Evolutionary conservation across 495 filamentous ascomycete genomes (phyloP), one percentile per base, ranked within the genome.

Genomic region (Penicillium silybi): DNA sequence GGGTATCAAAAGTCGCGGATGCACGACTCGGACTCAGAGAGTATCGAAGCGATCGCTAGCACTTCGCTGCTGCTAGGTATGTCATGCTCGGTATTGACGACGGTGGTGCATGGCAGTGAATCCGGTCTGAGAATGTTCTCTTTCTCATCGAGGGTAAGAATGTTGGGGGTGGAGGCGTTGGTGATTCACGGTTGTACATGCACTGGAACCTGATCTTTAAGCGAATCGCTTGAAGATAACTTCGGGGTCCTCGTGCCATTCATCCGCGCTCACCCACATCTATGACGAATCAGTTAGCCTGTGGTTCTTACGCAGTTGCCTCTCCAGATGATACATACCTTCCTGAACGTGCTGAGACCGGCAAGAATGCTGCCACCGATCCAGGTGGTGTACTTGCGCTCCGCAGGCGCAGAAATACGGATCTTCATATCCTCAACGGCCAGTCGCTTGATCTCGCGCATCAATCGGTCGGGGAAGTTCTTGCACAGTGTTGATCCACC

Each of bases 201-300:
- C 8, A 15, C 3, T 26, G 23, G 16, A n/a, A 17, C 3, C 22
- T 17, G 11, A 1, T 7, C 5, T 47, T 66, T 70, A 97, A 52
- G 88, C 89, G 65, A 97, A 95, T 72, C 96, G 97, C 57, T 89
- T 93, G 72, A 97, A 92, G 66, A 99, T 97, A 55, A 97, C 89
- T 57, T 99, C 92, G 5, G 93, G 93, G 68, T 99, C 92, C 77
- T 99, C 93, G 63, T 99, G 95, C 92, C 92, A 99, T 73, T 97
- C 93, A 59, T 97, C 95, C 61, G 92, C 89, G 62, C 88, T 95
- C 56, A 97, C 92, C 90, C 92, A 97, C 95, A 99, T 97, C 93
- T 96, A 66, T 52, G 52, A 41, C 40, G 9, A 20, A 42, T n/a
- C 48, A 17, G 26, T 63, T 46, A 68, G 60, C 41, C 32, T 35